Percentiles rank a stretch among this genome's conserved stretches.
Evolutionary conservation across 352 stramenopile species (phyloP).

Genomic region (Halophytophthora batemanensis): DNA sequence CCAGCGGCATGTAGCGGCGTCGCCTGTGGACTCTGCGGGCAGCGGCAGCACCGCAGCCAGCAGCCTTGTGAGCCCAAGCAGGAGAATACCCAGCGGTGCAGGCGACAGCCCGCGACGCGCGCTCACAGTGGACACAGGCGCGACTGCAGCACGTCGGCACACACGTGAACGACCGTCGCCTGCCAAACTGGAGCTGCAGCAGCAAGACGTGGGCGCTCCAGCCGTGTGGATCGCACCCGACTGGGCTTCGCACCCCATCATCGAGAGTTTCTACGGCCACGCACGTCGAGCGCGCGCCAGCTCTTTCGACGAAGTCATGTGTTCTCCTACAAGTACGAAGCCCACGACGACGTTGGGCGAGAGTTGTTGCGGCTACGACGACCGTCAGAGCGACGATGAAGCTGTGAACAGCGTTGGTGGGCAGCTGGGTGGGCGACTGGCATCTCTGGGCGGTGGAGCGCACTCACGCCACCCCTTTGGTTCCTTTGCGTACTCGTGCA

Average conservation of each 20-base stretch:
- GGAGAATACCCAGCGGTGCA: too few species aligned
- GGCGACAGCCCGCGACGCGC: too few species aligned
- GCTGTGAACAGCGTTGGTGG: constrained; percentile 22
- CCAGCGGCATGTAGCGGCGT: too few species aligned
- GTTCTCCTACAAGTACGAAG: constrained; percentile 56
- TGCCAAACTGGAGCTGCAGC: constrained; percentile 6
- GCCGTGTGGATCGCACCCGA: constrained; percentile 70
- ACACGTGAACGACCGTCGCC: too few species aligned
- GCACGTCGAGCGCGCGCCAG: constrained; percentile 40
- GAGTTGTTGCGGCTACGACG: constrained; percentile 51
- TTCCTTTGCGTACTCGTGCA: constrained; percentile 68
- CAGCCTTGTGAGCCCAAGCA: too few species aligned
- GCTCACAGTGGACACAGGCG: too few species aligned
- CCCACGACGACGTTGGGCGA: constrained; percentile 60
- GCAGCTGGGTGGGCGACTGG: neutral
- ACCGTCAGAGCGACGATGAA: constrained; percentile 12
- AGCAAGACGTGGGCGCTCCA: constrained; percentile 32
- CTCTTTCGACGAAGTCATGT: constrained; percentile 85
- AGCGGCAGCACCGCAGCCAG: too few species aligned
- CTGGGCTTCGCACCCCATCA: constrained; percentile 70
- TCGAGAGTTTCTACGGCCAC: constrained; percentile 78
- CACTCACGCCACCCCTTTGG: constrained; percentile 33
- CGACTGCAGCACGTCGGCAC: too few species aligned
- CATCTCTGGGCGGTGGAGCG: constrained; percentile 6
- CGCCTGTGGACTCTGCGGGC: too few species aligned